These are phyloP conservation scores for Neoboletus brunneissimus DNA, from an alignment of 768 basidiomycete species.

Conservation along the genomic window DNA sequence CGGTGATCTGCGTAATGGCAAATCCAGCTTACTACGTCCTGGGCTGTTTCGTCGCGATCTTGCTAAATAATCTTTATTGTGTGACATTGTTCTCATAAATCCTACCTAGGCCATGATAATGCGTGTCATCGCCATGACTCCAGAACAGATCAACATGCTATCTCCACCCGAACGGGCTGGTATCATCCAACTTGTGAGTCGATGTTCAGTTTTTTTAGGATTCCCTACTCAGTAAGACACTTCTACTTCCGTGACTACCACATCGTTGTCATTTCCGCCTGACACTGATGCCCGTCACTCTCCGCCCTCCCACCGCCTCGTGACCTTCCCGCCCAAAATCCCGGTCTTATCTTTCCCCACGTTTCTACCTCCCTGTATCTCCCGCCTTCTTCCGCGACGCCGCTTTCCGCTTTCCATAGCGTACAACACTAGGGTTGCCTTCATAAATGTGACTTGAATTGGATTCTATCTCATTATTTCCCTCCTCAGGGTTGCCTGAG, in stretches of 20 bases:
- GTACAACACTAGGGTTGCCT: constrained; percentile 32
- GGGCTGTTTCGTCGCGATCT: background rate
- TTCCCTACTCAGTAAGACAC: constrained; percentile 12
- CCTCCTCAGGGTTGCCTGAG: constrained; percentile 4
- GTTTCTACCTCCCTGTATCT: constrained; percentile 6
- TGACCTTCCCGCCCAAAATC: constrained; percentile 3
- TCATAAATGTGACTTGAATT: constrained; percentile 20
- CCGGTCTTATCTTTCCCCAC: constrained; percentile 12
- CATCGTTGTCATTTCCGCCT: constrained; percentile 21
- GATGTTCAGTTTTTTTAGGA: background rate
- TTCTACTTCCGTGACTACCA: constrained; percentile 3
- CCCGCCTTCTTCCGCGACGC: constrained; percentile 14
- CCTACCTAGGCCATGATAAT: constrained; percentile 63
- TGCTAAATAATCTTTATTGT: background rate
- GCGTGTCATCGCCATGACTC: constrained; percentile 77
- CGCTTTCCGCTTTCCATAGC: constrained; percentile 19
- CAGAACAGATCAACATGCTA: constrained; percentile 76
- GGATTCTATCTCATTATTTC: background rate
- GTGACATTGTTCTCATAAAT: constrained; percentile 12
- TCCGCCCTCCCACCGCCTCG: constrained; percentile 15
- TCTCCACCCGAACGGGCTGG: constrained; percentile 72
- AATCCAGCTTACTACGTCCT: background rate
- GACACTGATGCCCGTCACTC: constrained; percentile 25
- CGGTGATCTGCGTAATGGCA: constrained; percentile 1
- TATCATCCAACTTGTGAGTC: constrained; percentile 78